Evolutionary conservation across 2,329 filamentous ascomycete genomes (phyloP).

Genomic region (Calonectria pseudoturangicola): DNA sequence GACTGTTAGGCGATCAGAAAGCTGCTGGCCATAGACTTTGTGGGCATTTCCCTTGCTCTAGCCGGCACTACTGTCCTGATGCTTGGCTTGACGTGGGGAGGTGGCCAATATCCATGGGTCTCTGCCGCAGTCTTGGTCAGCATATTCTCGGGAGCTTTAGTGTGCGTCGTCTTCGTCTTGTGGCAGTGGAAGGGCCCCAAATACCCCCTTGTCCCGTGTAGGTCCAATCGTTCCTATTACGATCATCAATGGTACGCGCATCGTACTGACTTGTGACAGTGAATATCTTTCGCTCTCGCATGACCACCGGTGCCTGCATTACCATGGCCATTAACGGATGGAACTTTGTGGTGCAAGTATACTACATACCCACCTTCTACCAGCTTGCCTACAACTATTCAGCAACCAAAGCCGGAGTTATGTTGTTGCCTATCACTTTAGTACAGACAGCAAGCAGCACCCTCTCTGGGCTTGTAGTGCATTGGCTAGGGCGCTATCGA

Average conservation of each 20-base stretch:
- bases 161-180: conserved; percentile 69
- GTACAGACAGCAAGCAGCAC: conserved; percentile 5
- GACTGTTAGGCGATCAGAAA: not conserved
- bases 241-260: not conserved
- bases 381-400: conserved; percentile 15
- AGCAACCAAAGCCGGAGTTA: conserved; percentile 6
- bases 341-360: conserved; percentile 75
- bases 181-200: conserved; percentile 71
- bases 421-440: conserved; percentile 8
- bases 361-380: conserved; percentile 69
- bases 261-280: not conserved
- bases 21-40: conserved; percentile 1
- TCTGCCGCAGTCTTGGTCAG: conserved; percentile 73
- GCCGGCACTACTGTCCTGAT: conserved; percentile 67
- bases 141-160: conserved; percentile 68
- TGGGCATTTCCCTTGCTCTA: conserved; percentile 65
- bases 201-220: conserved; percentile 68
- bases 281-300: conserved; percentile 70
- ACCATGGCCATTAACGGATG: conserved; percentile 76
- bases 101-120: conserved; percentile 74
- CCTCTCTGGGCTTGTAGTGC: conserved; percentile 70
- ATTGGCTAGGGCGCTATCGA: conserved; percentile 71
- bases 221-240: conserved; percentile 52
- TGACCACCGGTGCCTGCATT: conserved; percentile 73
- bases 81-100: conserved; percentile 75